Evolutionary conservation across 2,329 filamentous ascomycete species (phyloP), one percentile per base, ranked within the genome.

Genomic region (Colletotrichum higginsianum): DNA sequence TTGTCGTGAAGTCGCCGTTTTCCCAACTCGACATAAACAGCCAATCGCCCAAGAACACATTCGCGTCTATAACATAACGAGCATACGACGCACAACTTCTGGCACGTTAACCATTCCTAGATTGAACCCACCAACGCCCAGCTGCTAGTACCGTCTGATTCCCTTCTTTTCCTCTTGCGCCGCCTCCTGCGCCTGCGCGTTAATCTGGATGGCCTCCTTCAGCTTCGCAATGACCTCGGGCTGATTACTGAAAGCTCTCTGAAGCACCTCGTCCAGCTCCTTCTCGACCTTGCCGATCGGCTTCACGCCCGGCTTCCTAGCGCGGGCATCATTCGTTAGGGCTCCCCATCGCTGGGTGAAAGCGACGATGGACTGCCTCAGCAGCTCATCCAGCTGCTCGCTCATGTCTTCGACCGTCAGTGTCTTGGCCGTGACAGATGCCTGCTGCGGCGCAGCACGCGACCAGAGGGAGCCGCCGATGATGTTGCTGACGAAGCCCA

Each of bases 301-400:
- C 77, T 85, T 87, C 7, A 84, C 84, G 0, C 86, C 86, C 4
- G 84, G 80, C 76, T 86, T 88, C 46, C 82, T 80, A 35, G 82
- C 82, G 65, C 80, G 81, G 2, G 87, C 85, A 6, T 88, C 87
- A 52, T 86, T 85, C 52, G 87, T 81, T 66, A 88, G 76, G 4
- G 82, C 81, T 4, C 86, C 86, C 86, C 90, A 92, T 47, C 88
- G 84, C 77, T 88, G 88, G 18, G 90, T 91, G 72, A 92, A 92
- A 2, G 85, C 86, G 50, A 88, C 90, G 65, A 92, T 92, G 60
- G 87, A 88, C 78, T 90, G 88, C 62, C 90, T 83, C 35, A 92
- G 80, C 71, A 91, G 79, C 75, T 90, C 89, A 74, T 92, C 90
- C 66, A 92, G 79, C 78, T 91, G 89, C 80, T 92, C 90, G 73